A percentile compares a stretch with the other conserved stretches of the same genome.
Conservation (phyloP, 2,329 filamentous ascomycete species). For the Fusarium piperis region DNA sequence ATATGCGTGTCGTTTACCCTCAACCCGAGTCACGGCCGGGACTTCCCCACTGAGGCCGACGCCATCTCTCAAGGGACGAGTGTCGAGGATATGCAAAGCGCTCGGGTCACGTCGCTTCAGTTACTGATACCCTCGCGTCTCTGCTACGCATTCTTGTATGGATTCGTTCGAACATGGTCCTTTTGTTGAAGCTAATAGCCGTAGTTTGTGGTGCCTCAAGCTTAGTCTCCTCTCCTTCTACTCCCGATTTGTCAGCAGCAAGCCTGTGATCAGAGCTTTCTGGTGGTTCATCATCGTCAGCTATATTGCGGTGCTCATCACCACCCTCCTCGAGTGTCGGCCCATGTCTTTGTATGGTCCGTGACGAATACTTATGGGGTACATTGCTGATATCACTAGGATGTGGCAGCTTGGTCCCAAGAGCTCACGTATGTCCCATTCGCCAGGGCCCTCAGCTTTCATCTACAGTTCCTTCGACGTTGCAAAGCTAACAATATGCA, state of each 20-base stretch:
- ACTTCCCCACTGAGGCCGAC: conserved; percentile 3
- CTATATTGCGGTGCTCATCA: conserved; percentile 35
- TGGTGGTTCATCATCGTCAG: conserved; percentile 36
- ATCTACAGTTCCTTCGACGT: background rate
- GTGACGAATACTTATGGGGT: too few species aligned
- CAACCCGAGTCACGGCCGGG: conserved; percentile 31
- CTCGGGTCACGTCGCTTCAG: conserved; percentile 30
- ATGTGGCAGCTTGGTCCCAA: conserved; percentile 10
- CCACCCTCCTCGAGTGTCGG: conserved; percentile 38
- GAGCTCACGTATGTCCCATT: background rate
- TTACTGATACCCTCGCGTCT: conserved; percentile 37
- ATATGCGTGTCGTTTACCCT: conserved; percentile 36
- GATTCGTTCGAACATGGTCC: background rate
- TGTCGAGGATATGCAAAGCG: conserved; percentile 14
- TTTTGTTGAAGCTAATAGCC: background rate
- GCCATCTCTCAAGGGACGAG: conserved; percentile 17
- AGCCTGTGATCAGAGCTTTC: conserved; percentile 11
- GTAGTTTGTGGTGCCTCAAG: conserved; percentile 42
- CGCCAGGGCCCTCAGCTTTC: background rate
- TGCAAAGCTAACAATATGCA: background rate
- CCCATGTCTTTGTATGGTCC: conserved; percentile 32
- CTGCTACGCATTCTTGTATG: conserved; percentile 40
- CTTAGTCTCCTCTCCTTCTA: conserved; percentile 42
- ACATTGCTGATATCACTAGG: background rate
- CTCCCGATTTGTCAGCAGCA: conserved; percentile 41